Percentiles rank a stretch among this genome's conserved stretches.
These are phyloP conservation scores for Brassica cretica DNA, from an alignment of 345 rosid genomes.

Conservation along the genomic window DNA sequence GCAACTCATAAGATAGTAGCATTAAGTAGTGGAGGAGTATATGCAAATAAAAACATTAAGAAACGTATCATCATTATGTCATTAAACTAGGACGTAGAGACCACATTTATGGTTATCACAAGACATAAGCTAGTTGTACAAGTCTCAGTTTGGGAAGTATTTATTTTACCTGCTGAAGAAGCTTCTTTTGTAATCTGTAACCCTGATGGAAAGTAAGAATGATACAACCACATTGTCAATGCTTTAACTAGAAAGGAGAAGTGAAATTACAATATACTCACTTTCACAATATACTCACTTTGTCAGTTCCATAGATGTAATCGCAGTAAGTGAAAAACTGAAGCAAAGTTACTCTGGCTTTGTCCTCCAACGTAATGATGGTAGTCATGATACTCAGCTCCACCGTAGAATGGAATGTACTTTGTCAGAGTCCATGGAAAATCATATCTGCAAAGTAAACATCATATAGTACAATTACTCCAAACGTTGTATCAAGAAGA, in stretches of 20 bases:
- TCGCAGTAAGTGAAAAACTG: slow-evolving; percentile 85
- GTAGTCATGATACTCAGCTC: slow-evolving; percentile 84
- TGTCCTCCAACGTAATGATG: slow-evolving; percentile 88
- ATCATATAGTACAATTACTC: neutral
- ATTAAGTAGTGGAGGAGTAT: neutral
- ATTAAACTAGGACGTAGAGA: neutral
- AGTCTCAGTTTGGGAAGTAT: neutral
- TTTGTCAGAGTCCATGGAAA: slow-evolving; percentile 68
- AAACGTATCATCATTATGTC: neutral
- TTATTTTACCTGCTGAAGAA: slow-evolving; percentile 58
- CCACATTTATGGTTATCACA: neutral
- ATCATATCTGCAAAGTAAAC: slow-evolving; percentile 50
- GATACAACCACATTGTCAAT: neutral
- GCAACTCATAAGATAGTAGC: slow-evolving; percentile 5
- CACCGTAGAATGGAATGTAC: slow-evolving; percentile 82
- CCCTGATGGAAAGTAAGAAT: slow-evolving; percentile 53
- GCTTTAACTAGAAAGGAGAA: neutral
- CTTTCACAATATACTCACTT: slow-evolving; percentile 61
- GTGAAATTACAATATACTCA: slow-evolving; percentile 25
- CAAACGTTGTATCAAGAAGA: neutral
- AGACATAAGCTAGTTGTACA: neutral
- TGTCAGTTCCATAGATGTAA: slow-evolving; percentile 78
- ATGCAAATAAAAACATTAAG: neutral
- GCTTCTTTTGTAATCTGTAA: slow-evolving; percentile 80
- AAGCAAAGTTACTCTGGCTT: slow-evolving; percentile 88